Conservation (phyloP, 2,329 filamentous ascomycete species). For the Neonectria neomacrospora region DNA sequence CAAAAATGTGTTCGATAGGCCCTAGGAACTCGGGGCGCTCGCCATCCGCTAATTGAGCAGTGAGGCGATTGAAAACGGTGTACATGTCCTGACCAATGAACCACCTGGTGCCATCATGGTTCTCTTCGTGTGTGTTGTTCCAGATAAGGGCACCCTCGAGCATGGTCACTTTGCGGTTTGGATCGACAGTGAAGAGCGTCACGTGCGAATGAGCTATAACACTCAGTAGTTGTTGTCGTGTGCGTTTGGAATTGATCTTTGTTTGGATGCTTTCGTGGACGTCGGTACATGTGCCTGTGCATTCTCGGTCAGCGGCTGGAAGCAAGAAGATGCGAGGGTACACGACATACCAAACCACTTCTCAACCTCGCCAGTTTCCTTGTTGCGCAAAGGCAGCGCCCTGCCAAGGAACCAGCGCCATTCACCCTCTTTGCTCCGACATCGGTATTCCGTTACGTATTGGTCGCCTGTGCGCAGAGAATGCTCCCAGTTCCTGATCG, state of each 20-base stretch:
- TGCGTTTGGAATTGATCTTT: constrained; percentile 72
- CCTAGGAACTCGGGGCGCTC: constrained; percentile 62
- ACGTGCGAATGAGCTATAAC: constrained; percentile 81
- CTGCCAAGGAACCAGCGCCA: constrained; percentile 84
- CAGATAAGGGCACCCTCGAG: constrained; percentile 75
- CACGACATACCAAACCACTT: constrained; percentile 77
- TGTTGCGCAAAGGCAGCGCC: constrained; percentile 74
- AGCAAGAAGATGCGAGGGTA: neutral
- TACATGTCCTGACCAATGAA: constrained; percentile 72
- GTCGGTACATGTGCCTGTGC: constrained; percentile 74
- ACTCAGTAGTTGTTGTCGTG: constrained; percentile 75
- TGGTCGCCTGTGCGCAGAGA: constrained; percentile 74
- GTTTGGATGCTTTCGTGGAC: constrained; percentile 79
- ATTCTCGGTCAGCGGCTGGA: neutral
- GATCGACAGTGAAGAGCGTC: constrained; percentile 79
- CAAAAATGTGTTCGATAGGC: constrained; percentile 72
- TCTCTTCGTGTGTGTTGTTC: constrained; percentile 56
- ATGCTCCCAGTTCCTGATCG: constrained; percentile 67
- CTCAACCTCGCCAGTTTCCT: constrained; percentile 73
- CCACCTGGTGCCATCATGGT: constrained; percentile 56
- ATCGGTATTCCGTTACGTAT: constrained; percentile 78
- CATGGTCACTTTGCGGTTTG: constrained; percentile 70
- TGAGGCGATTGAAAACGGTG: constrained; percentile 68
- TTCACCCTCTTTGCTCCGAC: constrained; percentile 71
- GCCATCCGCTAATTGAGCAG: constrained; percentile 54